Evolutionary conservation across 2,329 filamentous ascomycete genomes (phyloP), one percentile per base, ranked within the genome.

Genomic region (Penicillium janthinellum): DNA sequence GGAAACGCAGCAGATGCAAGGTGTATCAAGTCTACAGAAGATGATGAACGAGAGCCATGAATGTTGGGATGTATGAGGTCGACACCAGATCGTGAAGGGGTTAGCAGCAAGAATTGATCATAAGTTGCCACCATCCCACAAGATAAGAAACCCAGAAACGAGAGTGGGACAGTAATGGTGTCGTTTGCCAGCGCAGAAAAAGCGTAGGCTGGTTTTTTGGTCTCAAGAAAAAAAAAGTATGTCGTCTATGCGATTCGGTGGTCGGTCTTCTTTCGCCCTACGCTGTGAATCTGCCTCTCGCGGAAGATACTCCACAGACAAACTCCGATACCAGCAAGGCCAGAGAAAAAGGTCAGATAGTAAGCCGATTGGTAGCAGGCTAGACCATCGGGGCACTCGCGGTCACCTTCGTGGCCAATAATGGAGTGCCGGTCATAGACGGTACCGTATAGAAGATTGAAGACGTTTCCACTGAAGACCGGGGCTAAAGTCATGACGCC

Each of bases 401-500:
- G 83, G 65, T 92, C 87, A 20, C 91, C 92, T 44, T 86, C 84
- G 0, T 84, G 82, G 20, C 86, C 83, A 10, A 91, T 79, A 37
- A 88, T 77, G 22, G 89, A 93, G 75, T 97, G 92, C 8, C 80
- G 79, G 73, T 99, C 95, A 67, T 92, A 96, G 0, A 96, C 87
- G 15, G 75, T 78, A 51, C 95, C 95, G 73, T 98, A 99, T 59
- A 95, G 87, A 1, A 97, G 78, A 73, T 98, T 99, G 82, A 96
- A 98, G 22, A 96, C 76, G 69, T 98, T 96, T 52, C 92, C 93
- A 8, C 89, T 92, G 31, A 96, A 77, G 2, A 96, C 91, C 0
- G 94, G 93, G 2, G 91, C 89, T 50, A 97, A 81, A 0, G 92
- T 97, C 88, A 99, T 96, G 68, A 90, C 89, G 14, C 95, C 95